Evolutionary conservation across 192 early-diverging fungal genomes (phyloP).

Genomic region (Coemansia sp.): DNA sequence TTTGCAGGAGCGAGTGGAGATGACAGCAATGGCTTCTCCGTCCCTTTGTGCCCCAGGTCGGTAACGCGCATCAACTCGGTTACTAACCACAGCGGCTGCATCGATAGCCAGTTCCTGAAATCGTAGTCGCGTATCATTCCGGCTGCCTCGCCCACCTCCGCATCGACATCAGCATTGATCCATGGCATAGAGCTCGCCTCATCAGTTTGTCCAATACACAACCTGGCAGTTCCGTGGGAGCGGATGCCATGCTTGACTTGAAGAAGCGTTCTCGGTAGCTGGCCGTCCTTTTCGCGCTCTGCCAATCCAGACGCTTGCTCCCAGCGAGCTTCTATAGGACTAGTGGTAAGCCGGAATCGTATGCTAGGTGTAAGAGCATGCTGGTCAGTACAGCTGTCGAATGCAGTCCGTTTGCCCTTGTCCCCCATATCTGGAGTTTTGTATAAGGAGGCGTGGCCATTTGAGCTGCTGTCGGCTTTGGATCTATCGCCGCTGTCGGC

Average conservation of each 20-base stretch:
- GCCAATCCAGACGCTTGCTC: slow-evolving; percentile 1
- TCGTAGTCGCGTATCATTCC: slow-evolving; percentile 48
- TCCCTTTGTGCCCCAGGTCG: slow-evolving; percentile 10
- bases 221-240: slow-evolving; percentile 17
- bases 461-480: slow-evolving; percentile 13
- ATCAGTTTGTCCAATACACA: slow-evolving; percentile 16
- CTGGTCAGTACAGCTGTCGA: not conserved
- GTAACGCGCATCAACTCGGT: slow-evolving; percentile 18
- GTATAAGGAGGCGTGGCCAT: slow-evolving; percentile 7
- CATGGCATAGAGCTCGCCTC: slow-evolving; percentile 6
- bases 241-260: slow-evolving; percentile 32
- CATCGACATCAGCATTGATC: slow-evolving; percentile 24
- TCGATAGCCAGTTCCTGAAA: slow-evolving; percentile 49
- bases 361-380: slow-evolving; percentile 18
- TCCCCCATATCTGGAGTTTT: not conserved
- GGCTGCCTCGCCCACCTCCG: slow-evolving; percentile 28
- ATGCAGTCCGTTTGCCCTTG: not conserved
- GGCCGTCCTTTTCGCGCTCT: not conserved
- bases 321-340: slow-evolving; percentile 39
- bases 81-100: slow-evolving; percentile 55
- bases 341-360: slow-evolving; percentile 37
- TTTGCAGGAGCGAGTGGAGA: not conserved
- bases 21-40: not conserved
- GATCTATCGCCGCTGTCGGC: not conserved
- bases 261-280: slow-evolving; percentile 15